These are phyloP conservation scores for Amphirosellinia nigrospora DNA, from an alignment of 495 filamentous ascomycete genomes.

Conservation along the genomic window DNA sequence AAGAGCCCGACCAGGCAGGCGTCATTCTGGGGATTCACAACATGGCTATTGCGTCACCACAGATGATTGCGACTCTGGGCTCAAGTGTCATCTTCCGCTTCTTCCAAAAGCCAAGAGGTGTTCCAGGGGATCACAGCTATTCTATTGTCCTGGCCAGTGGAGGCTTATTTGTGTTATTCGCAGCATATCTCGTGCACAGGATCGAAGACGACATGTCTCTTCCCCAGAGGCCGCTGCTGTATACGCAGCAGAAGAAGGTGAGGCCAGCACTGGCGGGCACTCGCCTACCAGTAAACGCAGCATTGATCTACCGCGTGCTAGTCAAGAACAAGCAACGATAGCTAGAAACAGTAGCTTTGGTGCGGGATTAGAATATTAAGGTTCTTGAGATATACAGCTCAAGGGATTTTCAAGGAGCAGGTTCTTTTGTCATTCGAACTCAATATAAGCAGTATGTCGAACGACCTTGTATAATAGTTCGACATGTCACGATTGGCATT, in stretches of 20 bases:
- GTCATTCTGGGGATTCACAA: slow-evolving; percentile 92
- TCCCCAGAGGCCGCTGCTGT: slow-evolving; percentile 39
- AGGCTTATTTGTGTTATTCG: slow-evolving; percentile 75
- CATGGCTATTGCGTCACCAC: slow-evolving; percentile 84
- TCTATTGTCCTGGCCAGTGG: slow-evolving; percentile 83
- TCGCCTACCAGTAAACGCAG: slow-evolving; percentile 42
- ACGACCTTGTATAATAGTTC: neutral
- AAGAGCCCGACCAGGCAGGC: slow-evolving; percentile 75
- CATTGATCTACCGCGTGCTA: slow-evolving; percentile 43
- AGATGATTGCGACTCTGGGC: slow-evolving; percentile 83
- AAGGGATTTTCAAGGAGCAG: neutral
- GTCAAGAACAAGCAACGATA: slow-evolving; percentile 50
- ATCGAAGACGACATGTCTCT: slow-evolving; percentile 51
- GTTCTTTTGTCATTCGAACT: neutral
- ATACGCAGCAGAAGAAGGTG: slow-evolving; percentile 49
- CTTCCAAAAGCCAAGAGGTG: slow-evolving; percentile 82
- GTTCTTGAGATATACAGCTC: neutral
- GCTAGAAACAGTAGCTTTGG: slow-evolving; percentile 55
- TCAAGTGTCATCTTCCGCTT: slow-evolving; percentile 80
- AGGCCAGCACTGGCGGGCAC: slow-evolving; percentile 35
- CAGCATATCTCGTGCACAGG: slow-evolving; percentile 69
- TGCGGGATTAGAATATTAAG: slow-evolving; percentile 51
- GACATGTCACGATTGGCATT: neutral
- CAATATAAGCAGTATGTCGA: neutral
- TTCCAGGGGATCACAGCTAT: slow-evolving; percentile 82